Evolutionary conservation across 371 early-diverging fungal species (phyloP), one percentile per base, ranked within the genome.

Genomic region (Chytridiales sp.): DNA sequence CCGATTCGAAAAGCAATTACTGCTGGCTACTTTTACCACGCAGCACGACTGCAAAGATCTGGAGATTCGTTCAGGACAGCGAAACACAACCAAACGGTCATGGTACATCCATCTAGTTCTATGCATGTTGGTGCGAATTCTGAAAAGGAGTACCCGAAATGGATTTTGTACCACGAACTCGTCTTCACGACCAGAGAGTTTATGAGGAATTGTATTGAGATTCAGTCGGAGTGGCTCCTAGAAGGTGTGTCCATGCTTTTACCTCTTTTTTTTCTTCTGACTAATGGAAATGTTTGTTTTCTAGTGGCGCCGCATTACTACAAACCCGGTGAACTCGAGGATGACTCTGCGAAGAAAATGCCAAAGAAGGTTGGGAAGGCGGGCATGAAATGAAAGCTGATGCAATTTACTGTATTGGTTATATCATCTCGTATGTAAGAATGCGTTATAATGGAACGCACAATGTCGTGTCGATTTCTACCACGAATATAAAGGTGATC

Each of bases 11-110:
- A 96, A 75, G 88, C 96, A 13, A 75, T 98, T 46, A 87, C 93
- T 0, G 78, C 96, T 0, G 97, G 99, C 0, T 98, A 91, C 79
- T 98, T 98, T 68, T 93, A 91, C 76, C 88, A 98, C 70, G 85
- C 90, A 15, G 94, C 93, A 3, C 73, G 90, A 44, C 69, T 96
- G 39, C 84, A 89, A 29, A 78, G 84, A 52, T 84, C 87, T 2
- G 94, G 93, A 19, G 95, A 96, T 49, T 84, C 87, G 21, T 98
- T 96, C 62, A 80, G 89, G 22, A 95, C 95, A 3, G 78, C 91
- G 35, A 97, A 97, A 80, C 90, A 92, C 42, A 84, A 87, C 40
- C 90, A 93, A 48, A 91, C 92, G 1, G 94, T 98, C 1, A 74
- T 85, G 68, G 92, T 98, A 22, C 99, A 99, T 75, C 97, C 97